Base-by-base conservation (phyloP, 2,329 filamentous ascomycete genomes). In the Fusarium humuli region DNA sequence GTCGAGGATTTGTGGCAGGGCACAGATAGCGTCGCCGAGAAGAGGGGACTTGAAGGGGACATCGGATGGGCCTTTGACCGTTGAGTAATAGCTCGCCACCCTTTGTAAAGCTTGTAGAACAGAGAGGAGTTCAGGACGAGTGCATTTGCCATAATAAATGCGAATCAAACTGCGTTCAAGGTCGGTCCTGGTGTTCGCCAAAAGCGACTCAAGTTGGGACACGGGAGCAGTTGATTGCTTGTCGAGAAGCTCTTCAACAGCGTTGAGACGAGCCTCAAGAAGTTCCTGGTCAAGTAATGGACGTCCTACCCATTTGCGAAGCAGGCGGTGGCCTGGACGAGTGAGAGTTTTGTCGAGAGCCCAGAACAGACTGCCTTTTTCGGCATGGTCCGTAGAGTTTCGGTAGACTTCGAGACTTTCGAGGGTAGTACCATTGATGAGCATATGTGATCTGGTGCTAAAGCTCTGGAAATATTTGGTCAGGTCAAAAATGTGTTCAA, bases 391-490 rank as follows among this genome's bases (percentile, higher is more conserved):
- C 0, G 95, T 98, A 74, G 94, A 90, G 72, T 99, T 99, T 65
- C 94, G 92, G 77, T 98, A 99, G 3, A 99, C 94, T 78, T 99
- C 96, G 14, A 99, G 86, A 75, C 94, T 97, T 50, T 94, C 95
- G 40, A 99, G 83, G 0, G 95, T 98, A 57, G 97, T 99, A 46
- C 95, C 96, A 77, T 97, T 98, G 65, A 99, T 84, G 6, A 98
- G 85, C 96, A 99, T 98, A 77, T 98, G 94, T 16, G 95, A 94
- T 40, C 94, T 87, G 10, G 94, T 93, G 73, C 93, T 97, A 81
- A 99, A 99, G 4, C 94, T 94, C 73, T 97, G 92, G 76, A 99
- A 99, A 81, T 98, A 97, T 75, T 97, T 97, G 3, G 96, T 98
- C 45, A 99, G 83, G 75, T 97, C 92, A 74, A 99, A 97, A 56